Evolutionary conservation across 768 basidiomycete species (phyloP).

Genomic region (Daedalea quercina): DNA sequence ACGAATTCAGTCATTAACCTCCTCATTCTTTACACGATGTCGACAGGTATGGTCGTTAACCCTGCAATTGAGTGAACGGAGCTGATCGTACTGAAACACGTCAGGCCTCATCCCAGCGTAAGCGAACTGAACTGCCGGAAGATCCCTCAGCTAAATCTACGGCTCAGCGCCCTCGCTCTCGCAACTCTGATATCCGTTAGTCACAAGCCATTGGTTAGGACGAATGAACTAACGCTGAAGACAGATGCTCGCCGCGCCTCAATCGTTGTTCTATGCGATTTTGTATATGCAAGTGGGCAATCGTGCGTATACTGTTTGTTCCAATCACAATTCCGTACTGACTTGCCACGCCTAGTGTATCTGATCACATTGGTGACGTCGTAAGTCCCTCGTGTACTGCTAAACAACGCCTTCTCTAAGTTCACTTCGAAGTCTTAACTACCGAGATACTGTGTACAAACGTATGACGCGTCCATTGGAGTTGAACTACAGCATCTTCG

Average conservation of each 20-base stretch:
- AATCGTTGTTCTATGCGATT: not conserved
- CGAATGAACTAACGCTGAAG: no score
- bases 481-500: not conserved
- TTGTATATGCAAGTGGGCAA: not conserved
- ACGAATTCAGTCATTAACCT: constrained; percentile 6
- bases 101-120: no score
- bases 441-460: not conserved
- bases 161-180: no score
- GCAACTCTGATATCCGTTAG: no score
- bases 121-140: no score
- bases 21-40: constrained; percentile 2
- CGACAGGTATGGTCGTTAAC: not conserved
- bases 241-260: not conserved
- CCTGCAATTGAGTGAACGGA: not conserved
- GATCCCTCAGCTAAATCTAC: no score
- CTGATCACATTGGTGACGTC: not conserved
- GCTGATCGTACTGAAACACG: not conserved
- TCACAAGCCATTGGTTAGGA: no score
- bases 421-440: not conserved
- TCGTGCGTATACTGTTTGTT: not conserved
- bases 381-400: not conserved
- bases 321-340: not conserved
- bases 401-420: not conserved
- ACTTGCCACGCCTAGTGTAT: not conserved
- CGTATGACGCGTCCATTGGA: not conserved